Percentiles rank a stretch among this genome's conserved stretches.
phyloP scores from a whole-genome alignment of 1,284 basidiomycete genomes.

The Ustanciosporium gigantosporum region DNA sequence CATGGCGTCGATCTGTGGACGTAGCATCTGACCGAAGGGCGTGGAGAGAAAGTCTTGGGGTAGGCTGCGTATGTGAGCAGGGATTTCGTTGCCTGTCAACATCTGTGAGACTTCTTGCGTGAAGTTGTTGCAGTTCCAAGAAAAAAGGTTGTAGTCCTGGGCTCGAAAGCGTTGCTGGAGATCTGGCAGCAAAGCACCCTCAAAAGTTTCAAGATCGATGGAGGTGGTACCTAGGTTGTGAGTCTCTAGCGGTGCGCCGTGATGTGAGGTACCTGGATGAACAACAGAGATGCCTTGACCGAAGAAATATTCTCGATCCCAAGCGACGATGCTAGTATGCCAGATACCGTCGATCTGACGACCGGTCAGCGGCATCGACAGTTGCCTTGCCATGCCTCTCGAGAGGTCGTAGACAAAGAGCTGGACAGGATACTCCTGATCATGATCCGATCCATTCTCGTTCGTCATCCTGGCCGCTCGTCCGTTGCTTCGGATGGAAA shows the following conservation, averaged over 20 bases:
- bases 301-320: slow-evolving; percentile 82
- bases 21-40: slow-evolving; percentile 81
- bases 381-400: slow-evolving; percentile 75
- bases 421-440: slow-evolving; percentile 56
- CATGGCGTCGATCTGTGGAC: slow-evolving; percentile 76
- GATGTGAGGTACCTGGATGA: slow-evolving; percentile 62
- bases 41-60: slow-evolving; percentile 87
- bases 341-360: slow-evolving; percentile 61
- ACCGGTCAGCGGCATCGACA: slow-evolving; percentile 78
- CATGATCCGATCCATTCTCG: no score
- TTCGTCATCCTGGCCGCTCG: no score
- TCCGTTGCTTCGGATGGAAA: no score
- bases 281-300: slow-evolving; percentile 78
- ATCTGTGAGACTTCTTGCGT: slow-evolving; percentile 70
- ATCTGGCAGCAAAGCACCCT: slow-evolving; percentile 73
- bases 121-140: slow-evolving; percentile 66
- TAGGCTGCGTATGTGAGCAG: slow-evolving; percentile 46
- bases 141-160: slow-evolving; percentile 77
- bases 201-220: slow-evolving; percentile 79
- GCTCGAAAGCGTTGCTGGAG: slow-evolving; percentile 80
- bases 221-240: slow-evolving; percentile 80
- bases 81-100: slow-evolving; percentile 55
- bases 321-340: slow-evolving; percentile 86
- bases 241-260: slow-evolving; percentile 75
- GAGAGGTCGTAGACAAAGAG: slow-evolving; percentile 90